phyloP scores from a whole-genome alignment of 352 stramenopile genomes.

The Phytophthora sojae region DNA sequence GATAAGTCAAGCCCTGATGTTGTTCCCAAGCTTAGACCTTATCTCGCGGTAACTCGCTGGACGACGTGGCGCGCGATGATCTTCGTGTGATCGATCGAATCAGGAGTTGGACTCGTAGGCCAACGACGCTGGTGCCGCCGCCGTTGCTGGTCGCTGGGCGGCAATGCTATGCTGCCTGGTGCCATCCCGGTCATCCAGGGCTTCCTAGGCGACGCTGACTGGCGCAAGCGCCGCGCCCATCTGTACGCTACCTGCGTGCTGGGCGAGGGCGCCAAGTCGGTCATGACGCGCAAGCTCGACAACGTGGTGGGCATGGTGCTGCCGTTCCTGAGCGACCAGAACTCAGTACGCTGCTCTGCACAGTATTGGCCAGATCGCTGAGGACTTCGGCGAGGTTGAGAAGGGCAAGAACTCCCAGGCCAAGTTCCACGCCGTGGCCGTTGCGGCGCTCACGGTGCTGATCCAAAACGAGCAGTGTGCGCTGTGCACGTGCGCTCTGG shows the following conservation, averaged over 20 bases:
- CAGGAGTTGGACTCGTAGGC: no score
- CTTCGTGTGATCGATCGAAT: no score
- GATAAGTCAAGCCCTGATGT: no score
- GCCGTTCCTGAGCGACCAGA: constrained; percentile 71
- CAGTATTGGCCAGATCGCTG: constrained; percentile 85
- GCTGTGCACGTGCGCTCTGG: constrained; percentile 76
- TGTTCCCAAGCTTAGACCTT: no score
- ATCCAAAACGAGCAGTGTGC: constrained; percentile 71
- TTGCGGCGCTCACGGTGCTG: constrained; percentile 75
- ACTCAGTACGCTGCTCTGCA: constrained; percentile 87
- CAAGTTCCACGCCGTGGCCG: constrained; percentile 70
- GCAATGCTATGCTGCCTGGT: constrained; percentile 76
- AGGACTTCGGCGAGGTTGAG: constrained; percentile 87
- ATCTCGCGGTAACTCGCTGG: no score
- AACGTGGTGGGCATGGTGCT: constrained; percentile 77
- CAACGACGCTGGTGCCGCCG: constrained; percentile 70
- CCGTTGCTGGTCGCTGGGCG: constrained; percentile 76
- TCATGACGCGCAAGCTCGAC: constrained; percentile 84
- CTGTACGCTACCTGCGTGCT: constrained; percentile 83
- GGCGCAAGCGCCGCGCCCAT: constrained; percentile 78
- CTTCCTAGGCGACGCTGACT: constrained; percentile 70
- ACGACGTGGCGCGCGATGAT: no score
- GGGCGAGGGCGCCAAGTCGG: constrained; percentile 77
- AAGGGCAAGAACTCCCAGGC: constrained; percentile 91
- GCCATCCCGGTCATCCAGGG: constrained; percentile 79